Conservation (phyloP, 2,329 filamentous ascomycete species). For the Colletotrichum sp. region DNA sequence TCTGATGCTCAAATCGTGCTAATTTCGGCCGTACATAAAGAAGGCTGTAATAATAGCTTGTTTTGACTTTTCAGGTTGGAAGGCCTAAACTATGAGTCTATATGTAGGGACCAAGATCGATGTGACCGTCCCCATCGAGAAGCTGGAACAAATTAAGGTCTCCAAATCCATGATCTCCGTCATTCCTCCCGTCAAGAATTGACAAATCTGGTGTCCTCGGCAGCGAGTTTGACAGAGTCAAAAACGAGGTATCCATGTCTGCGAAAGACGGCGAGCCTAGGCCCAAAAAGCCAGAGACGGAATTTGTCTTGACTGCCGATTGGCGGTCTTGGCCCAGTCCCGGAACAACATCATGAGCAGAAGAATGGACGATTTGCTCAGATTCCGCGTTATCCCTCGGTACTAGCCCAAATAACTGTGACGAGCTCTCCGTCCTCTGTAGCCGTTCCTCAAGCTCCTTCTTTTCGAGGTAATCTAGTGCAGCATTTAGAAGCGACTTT, state of each 20-base stretch:
- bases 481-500: conserved; percentile 52
- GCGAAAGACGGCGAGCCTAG: conserved; percentile 35
- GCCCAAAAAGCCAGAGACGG: conserved; percentile 22
- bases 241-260: conserved; percentile 41
- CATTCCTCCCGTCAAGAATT: conserved; percentile 40
- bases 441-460: conserved; percentile 51
- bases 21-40: background rate
- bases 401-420: conserved; percentile 56
- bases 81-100: conserved; percentile 12
- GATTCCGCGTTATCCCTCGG: conserved; percentile 31
- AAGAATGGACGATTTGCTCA: background rate
- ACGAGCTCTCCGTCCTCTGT: conserved; percentile 54
- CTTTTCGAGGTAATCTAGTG: conserved; percentile 51
- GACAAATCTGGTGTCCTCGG: conserved; percentile 46
- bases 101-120: conserved; percentile 51
- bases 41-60: background rate
- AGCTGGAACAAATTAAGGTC: conserved; percentile 56
- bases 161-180: conserved; percentile 47
- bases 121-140: conserved; percentile 56
- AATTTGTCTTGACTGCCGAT: background rate
- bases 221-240: conserved; percentile 41
- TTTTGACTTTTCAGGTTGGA: background rate
- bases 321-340: background rate
- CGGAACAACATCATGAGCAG: conserved; percentile 12
- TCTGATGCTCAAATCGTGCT: background rate